A percentile compares a stretch with the other conserved stretches of the same genome.
phyloP scores from a whole-genome alignment of 495 filamentous ascomycete species.

The Neurospora sp. region DNA sequence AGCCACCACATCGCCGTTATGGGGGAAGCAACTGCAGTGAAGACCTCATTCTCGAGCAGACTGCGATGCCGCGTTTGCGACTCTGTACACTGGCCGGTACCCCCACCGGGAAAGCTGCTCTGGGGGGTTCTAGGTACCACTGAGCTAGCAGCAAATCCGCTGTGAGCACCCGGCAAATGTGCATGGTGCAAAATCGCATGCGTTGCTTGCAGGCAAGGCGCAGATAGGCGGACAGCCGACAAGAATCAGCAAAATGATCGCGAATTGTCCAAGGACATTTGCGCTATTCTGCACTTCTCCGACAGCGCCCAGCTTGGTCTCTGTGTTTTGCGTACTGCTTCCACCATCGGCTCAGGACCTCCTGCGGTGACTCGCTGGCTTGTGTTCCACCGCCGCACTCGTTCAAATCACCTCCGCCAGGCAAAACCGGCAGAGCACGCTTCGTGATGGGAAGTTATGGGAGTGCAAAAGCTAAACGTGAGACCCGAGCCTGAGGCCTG shows the following conservation, averaged over 20 bases:
- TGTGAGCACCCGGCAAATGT: conserved; percentile 3
- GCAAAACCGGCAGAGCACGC: conserved; percentile 5
- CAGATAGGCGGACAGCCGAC: neutral
- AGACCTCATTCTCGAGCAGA: neutral
- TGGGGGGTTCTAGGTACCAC: conserved; percentile 8
- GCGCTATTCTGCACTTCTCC: conserved; percentile 16
- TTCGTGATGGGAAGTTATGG: neutral
- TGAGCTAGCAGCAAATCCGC: conserved; percentile 14
- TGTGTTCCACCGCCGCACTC: neutral
- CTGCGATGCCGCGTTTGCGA: conserved; percentile 2
- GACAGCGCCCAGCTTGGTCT: neutral
- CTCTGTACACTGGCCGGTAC: neutral
- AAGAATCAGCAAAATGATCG: conserved; percentile 1
- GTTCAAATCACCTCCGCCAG: neutral
- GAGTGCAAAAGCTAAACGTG: neutral
- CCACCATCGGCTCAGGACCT: conserved; percentile 13
- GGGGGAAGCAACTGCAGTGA: neutral
- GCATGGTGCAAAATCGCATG: conserved; percentile 6
- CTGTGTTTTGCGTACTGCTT: neutral
- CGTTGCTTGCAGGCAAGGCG: conserved; percentile 3
- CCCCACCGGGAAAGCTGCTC: neutral
- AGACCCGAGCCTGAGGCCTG: neutral
- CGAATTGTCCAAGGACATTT: conserved; percentile 1
- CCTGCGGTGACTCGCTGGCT: conserved; percentile 5
- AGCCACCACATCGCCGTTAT: conserved; percentile 18